These are phyloP conservation scores for Lipomyces sp. DNA, from an alignment of 805 yeast genomes.

Conservation along the genomic window DNA sequence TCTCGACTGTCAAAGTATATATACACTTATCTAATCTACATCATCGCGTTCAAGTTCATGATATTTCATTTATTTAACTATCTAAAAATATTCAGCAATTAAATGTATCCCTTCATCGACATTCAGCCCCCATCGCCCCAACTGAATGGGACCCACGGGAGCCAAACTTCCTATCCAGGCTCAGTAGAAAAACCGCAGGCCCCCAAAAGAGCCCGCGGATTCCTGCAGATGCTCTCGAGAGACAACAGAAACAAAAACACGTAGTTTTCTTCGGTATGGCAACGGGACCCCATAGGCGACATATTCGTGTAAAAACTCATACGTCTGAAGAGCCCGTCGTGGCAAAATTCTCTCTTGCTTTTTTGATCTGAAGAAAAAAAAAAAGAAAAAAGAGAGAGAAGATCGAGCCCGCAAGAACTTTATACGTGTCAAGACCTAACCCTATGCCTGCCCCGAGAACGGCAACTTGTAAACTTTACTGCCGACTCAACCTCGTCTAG, in stretches of 20 bases:
- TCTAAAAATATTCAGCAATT: background rate
- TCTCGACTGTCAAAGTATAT: too few species aligned
- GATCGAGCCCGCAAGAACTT: too few species aligned
- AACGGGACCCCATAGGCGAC: constrained; percentile 23
- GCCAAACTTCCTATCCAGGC: constrained; percentile 30
- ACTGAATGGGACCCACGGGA: constrained; percentile 27
- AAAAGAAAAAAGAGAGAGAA: constrained; percentile 1
- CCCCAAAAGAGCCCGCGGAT: background rate
- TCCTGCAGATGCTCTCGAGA: constrained; percentile 1
- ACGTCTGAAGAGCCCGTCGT: constrained; percentile 19
- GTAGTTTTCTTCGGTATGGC: constrained; percentile 16
- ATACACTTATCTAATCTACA: too few species aligned
- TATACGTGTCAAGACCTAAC: background rate
- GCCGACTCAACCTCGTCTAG: too few species aligned
- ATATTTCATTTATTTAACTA: too few species aligned
- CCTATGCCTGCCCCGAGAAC: background rate
- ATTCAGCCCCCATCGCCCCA: constrained; percentile 29
- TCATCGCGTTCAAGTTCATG: too few species aligned
- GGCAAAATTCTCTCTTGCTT: constrained; percentile 29
- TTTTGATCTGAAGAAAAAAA: constrained; percentile 25
- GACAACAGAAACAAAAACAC: background rate
- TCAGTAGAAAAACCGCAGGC: too few species aligned
- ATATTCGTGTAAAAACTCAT: constrained; percentile 2
- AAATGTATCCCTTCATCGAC: constrained; percentile 29
- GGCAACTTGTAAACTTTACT: too few species aligned